Evolutionary conservation across 2,329 filamentous ascomycete species (phyloP).

Genomic region (Alternaria panax): DNA sequence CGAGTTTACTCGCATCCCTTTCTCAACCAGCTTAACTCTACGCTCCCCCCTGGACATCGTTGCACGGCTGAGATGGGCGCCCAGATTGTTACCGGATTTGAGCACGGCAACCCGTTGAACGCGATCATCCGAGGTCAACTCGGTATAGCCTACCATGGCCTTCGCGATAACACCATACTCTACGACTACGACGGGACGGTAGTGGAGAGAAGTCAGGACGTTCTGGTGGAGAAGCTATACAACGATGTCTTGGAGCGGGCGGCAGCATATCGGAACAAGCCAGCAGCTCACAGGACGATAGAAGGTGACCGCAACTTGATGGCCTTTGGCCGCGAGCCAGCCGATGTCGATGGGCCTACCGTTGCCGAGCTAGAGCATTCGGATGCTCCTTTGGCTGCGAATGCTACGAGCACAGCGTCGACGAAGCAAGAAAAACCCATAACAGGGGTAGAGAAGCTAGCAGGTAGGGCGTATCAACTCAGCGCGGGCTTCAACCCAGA

Average conservation of each 20-base stretch:
- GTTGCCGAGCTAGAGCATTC: slow-evolving; percentile 78
- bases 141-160: slow-evolving; percentile 81
- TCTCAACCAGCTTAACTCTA: slow-evolving; percentile 64
- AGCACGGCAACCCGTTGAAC: slow-evolving; percentile 92
- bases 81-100: slow-evolving; percentile 97
- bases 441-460: slow-evolving; percentile 65
- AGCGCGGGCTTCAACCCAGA: slow-evolving; percentile 73
- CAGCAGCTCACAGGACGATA: slow-evolving; percentile 72
- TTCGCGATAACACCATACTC: slow-evolving; percentile 82
- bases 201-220: slow-evolving; percentile 80
- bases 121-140: slow-evolving; percentile 90
- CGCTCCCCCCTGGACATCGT: slow-evolving; percentile 61
- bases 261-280: slow-evolving; percentile 86
- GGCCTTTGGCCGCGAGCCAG: slow-evolving; percentile 79
- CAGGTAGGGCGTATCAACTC: slow-evolving; percentile 72
- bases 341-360: slow-evolving; percentile 63
- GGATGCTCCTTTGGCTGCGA: slow-evolving; percentile 56
- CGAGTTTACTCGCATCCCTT: slow-evolving; percentile 87
- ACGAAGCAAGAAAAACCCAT: slow-evolving; percentile 57
- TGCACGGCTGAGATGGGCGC: slow-evolving; percentile 96
- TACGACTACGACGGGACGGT: slow-evolving; percentile 83
- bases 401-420: slow-evolving; percentile 56
- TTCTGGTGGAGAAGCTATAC: slow-evolving; percentile 87
- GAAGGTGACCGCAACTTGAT: slow-evolving; percentile 85
- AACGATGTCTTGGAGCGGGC: slow-evolving; percentile 94